Conservation (phyloP, 805 yeast genomes). For the Starmerella tilneyi region DNA sequence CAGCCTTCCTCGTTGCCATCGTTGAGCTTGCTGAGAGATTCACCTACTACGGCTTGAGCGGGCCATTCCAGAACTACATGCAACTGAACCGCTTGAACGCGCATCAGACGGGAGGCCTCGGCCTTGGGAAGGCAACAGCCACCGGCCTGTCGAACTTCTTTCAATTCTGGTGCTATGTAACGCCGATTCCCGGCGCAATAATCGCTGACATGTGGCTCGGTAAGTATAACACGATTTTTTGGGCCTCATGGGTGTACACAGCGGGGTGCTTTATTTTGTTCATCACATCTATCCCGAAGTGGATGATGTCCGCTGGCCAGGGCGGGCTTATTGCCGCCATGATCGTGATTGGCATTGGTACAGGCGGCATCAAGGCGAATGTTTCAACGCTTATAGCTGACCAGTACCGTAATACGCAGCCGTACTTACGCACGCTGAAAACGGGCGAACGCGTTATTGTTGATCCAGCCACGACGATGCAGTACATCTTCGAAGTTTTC, state of each 20-base stretch:
- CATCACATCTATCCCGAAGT: constrained; percentile 57
- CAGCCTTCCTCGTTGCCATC: constrained; percentile 55
- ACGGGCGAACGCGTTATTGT: constrained; percentile 58
- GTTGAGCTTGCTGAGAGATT: constrained; percentile 77
- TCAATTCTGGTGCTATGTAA: constrained; percentile 73
- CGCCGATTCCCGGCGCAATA: constrained; percentile 70
- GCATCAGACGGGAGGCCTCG: constrained; percentile 34
- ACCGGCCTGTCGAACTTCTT: constrained; percentile 63
- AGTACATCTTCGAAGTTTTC: constrained; percentile 64
- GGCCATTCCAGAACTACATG: constrained; percentile 72
- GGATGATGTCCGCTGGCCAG: constrained; percentile 42
- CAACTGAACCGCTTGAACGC: constrained; percentile 36
- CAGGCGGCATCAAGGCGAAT: constrained; percentile 74
- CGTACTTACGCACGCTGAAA: constrained; percentile 46
- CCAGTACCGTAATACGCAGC: constrained; percentile 53
- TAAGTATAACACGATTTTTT: constrained; percentile 55
- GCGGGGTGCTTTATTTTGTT: constrained; percentile 55
- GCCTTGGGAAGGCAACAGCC: constrained; percentile 53
- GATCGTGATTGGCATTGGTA: constrained; percentile 58
- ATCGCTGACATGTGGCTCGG: constrained; percentile 68
- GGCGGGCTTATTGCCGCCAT: constrained; percentile 54
- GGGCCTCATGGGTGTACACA: constrained; percentile 49
- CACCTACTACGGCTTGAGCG: constrained; percentile 66
- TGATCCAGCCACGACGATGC: constrained; percentile 61
- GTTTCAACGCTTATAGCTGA: constrained; percentile 68